Conservation (phyloP, 148 eudicot species). For the Suaeda aralocaspica region DNA sequence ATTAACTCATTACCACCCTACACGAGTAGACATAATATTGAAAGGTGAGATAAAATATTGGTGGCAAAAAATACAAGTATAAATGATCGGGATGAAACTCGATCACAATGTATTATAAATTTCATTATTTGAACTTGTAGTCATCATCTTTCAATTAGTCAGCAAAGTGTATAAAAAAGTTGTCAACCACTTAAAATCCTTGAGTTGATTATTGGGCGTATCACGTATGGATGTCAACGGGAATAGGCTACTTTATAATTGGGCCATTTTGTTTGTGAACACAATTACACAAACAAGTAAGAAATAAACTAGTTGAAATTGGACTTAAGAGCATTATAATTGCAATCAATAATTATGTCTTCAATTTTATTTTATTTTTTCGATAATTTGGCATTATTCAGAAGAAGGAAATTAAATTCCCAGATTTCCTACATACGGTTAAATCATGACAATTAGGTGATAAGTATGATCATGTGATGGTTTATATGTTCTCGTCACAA, state of each 20-base stretch:
- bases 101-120: too few relatives aligned
- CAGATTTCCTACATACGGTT: background rate
- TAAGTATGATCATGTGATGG: constrained; percentile 13
- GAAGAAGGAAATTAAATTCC: constrained; percentile 8
- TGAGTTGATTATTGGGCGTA: background rate
- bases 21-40: too few relatives aligned
- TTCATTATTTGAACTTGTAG: too few relatives aligned
- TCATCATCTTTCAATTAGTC: too few relatives aligned
- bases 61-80: too few relatives aligned
- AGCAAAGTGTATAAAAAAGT: too few relatives aligned
- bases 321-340: constrained; percentile 10
- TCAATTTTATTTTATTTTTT: too few relatives aligned
- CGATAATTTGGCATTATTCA: constrained; percentile 6
- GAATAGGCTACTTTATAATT: constrained; percentile 2
- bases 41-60: too few relatives aligned
- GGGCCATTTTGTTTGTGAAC: constrained; percentile 14
- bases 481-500: constrained; percentile 3
- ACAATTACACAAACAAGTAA: constrained; percentile 7
- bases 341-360: constrained; percentile 13
- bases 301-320: constrained; percentile 7
- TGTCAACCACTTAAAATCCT: background rate
- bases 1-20: too few relatives aligned
- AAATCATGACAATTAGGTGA: constrained; percentile 13
- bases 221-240: constrained; percentile 3
- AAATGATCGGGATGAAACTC: too few relatives aligned